Base-by-base conservation (phyloP, 306 rosid species). In the Dryas drummondii region DNA sequence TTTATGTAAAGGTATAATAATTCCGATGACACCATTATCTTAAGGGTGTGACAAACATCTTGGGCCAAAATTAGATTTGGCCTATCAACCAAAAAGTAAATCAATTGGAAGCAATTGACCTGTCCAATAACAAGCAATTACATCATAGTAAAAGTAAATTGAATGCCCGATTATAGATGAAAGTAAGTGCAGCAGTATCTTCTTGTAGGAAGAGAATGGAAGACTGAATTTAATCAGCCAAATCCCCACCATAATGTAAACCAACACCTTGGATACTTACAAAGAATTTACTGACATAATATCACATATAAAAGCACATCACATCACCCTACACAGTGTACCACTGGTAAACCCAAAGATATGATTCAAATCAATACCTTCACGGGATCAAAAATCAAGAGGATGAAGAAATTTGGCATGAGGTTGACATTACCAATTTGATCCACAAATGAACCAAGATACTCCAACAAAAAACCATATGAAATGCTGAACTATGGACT, bases 1-100 rank as follows among this genome's bases (percentile, higher is more conserved):
- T 82, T 71, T 26, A 72, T 55, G 63, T 41, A 52, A 70, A 42
- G n/a, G 5, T 40, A 41, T 1, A 54, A 40, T 70, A 37, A 53
- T 27, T 50, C 44, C 48, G 32, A 15, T 47, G 0, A 66, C 52
- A 14, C 72, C 40, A 11, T 19, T n/a, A 66, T 67, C 11, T 51
- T 52, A 37, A 69, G 32, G 69, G 51, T 64, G 32, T 8, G 8
- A 47, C 17, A 51, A 68, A 50, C 15, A 15, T 51, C 26, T 32
- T 14, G n/a, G 47, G 15, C 7, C 5, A 15, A 69, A 16, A 53
- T 41, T 46, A n/a, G 41, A 50, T 57, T 22, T 22, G 40, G 7
- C 40, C 62, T 9, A 11, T n/a, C 37, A 32, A 17, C 47, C 50
- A 53, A 70, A 40, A 69, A 37, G 63, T 70, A 70, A 14, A 37